Conservation (phyloP, 2,329 filamentous ascomycete genomes). For the Fusarium vanettenii region DNA sequence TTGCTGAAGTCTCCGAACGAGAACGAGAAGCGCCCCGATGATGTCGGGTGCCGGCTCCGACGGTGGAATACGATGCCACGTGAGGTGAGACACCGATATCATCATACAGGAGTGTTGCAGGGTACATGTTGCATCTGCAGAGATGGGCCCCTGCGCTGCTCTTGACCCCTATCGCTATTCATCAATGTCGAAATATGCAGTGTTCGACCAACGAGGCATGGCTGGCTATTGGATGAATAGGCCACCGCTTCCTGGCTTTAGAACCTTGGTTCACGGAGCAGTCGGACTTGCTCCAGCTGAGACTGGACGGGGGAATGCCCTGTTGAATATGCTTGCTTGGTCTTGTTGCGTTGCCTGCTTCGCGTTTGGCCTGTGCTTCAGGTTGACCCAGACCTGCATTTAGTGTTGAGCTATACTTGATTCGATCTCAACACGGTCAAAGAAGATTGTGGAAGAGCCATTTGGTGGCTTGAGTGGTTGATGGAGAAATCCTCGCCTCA, state of each 20-base stretch:
- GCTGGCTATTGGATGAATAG: conserved; percentile 17
- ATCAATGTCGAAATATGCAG: conserved; percentile 33
- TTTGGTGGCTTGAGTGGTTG: background rate
- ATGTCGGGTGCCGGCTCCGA: conserved; percentile 15
- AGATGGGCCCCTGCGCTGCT: conserved; percentile 10
- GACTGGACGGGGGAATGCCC: conserved; percentile 17
- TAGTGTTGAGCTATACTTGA: conserved; percentile 21
- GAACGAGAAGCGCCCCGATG: conserved; percentile 3
- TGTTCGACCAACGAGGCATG: conserved; percentile 29
- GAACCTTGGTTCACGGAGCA: conserved; percentile 19
- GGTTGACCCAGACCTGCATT: conserved; percentile 23
- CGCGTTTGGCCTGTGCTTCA: conserved; percentile 31
- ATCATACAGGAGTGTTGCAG: conserved; percentile 25
- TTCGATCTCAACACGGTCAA: conserved; percentile 1
- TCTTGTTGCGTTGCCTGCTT: conserved; percentile 22
- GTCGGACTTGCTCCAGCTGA: conserved; percentile 27
- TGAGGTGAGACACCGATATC: conserved; percentile 34
- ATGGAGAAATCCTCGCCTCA: background rate
- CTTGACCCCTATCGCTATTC: conserved; percentile 12
- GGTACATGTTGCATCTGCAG: conserved; percentile 27
- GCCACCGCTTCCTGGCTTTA: conserved; percentile 14
- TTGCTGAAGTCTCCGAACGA: background rate
- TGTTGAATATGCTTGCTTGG: conserved; percentile 16
- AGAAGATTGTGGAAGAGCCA: background rate
- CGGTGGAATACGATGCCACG: conserved; percentile 13